These are phyloP conservation scores for Pseudogymnoascus sp. DNA, from an alignment of 2,329 filamentous ascomycete species.

Conservation along the genomic window DNA sequence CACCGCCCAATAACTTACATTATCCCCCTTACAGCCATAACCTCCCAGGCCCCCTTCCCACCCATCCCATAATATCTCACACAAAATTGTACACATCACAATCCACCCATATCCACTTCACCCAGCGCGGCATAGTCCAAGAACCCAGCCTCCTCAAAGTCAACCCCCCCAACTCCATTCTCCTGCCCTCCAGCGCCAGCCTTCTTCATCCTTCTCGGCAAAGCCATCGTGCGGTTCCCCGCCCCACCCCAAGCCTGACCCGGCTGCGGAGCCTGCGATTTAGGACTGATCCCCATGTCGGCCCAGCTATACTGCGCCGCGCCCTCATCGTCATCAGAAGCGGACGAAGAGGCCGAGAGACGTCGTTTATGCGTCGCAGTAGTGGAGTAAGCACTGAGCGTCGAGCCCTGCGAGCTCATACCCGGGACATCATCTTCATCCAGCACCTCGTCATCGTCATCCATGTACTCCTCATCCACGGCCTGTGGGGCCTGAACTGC, in stretches of 20 bases:
- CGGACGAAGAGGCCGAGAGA: not conserved
- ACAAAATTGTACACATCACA: not conserved
- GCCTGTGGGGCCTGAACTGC: constrained; percentile 40
- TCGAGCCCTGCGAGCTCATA: constrained; percentile 20
- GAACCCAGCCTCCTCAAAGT: constrained; percentile 66
- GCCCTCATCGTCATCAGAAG: constrained; percentile 15
- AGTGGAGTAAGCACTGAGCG: constrained; percentile 6
- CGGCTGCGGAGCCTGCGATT: constrained; percentile 8
- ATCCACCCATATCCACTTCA: constrained; percentile 27
- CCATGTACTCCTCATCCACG: constrained; percentile 33
- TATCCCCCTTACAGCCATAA: not conserved
- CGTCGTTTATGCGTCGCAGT: not conserved
- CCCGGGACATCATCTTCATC: constrained; percentile 20
- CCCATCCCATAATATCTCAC: not conserved
- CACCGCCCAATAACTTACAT: not conserved
- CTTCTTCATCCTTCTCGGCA: constrained; percentile 17
- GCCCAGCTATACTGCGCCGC: not conserved
- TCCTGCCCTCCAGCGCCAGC: constrained; percentile 34
- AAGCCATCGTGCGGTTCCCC: constrained; percentile 25
- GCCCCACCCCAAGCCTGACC: constrained; percentile 26
- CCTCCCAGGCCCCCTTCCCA: not conserved
- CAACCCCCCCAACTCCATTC: constrained; percentile 32
- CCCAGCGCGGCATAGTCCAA: constrained; percentile 35
- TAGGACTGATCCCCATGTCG: constrained; percentile 2
- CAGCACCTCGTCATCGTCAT: constrained; percentile 29